Base-by-base conservation (phyloP, 2,329 filamentous ascomycete species). In the Didymella exigua region DNA sequence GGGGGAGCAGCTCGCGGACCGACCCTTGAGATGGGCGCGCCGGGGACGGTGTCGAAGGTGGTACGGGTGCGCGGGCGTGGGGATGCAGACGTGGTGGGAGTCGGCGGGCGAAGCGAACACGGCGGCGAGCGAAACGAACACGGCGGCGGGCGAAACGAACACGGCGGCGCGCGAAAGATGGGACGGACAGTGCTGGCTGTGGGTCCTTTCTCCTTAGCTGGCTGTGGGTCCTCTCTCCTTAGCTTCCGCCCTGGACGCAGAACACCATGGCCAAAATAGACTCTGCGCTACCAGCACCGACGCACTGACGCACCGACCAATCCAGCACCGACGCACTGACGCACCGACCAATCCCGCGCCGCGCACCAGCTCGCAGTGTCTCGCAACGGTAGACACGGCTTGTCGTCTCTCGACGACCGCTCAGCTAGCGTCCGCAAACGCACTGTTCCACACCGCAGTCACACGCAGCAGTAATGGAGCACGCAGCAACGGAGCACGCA, bases 11-110 rank as follows among this genome's bases (percentile, higher is more conserved):
- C 40, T 53, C 47, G 49, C 37, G 53, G 49, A 49, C 59, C 55
- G 56, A 61, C 63, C 59, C 63, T 59, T 60, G 53, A 51, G 50
- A 58, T 62, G 66, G 63, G 63, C 61, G 46, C 41, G 52, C 52
- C 52, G 52, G 49, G 19, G 37, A 21, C 29, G 23, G 41, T 9
- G 36, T 16, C 18, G 29, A 30, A 8, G 31, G 26, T 37, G 45
- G 52, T 27, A 27, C 38, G 33, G 26, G 40, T 16, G 51, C 31
- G 45, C 26, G 38, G 26, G 40, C 24, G 27, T 41, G 46, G 34
- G 21, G 33, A 45, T 54, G 51, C 44, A 44, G 43, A 36, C 27
- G 41, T 46, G 43, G 40, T 45, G 46, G 31, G 40, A 11, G 46
- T 34, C 27, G 46, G 36, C 36, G 52, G 29, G 31, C 50, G 30